These are phyloP conservation scores for Mucor mucedo DNA, from an alignment of 371 early-diverging fungal genomes.

Conservation along the genomic window DNA sequence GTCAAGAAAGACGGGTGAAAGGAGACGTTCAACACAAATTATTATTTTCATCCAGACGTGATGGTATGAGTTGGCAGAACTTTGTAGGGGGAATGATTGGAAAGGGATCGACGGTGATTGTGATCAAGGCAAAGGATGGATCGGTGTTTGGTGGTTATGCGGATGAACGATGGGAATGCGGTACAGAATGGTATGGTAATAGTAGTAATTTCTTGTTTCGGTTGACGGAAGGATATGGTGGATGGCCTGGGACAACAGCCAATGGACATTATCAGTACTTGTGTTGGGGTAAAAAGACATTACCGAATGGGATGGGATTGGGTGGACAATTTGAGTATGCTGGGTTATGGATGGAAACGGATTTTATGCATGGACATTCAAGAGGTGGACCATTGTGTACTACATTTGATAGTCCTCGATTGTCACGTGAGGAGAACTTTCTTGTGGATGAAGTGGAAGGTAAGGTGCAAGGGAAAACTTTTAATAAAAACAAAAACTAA, in stretches of 20 bases:
- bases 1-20: slow-evolving; percentile 12
- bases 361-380: slow-evolving; percentile 77
- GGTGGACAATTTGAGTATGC: slow-evolving; percentile 87
- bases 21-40: slow-evolving; percentile 34
- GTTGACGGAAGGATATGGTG: slow-evolving; percentile 1
- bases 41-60: slow-evolving; percentile 59
- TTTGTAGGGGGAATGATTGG: slow-evolving; percentile 53
- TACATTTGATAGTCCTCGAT: slow-evolving; percentile 68
- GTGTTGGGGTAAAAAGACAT: slow-evolving; percentile 80
- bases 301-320: slow-evolving; percentile 86
- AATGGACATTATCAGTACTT: slow-evolving; percentile 86
- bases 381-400: slow-evolving; percentile 72
- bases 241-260: slow-evolving; percentile 37
- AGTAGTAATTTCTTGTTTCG: slow-evolving; percentile 70
- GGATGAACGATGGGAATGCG: slow-evolving; percentile 57
- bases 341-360: slow-evolving; percentile 79
- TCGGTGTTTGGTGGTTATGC: slow-evolving; percentile 79
- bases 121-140: slow-evolving; percentile 56
- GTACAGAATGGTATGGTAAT: slow-evolving; percentile 79
- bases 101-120: slow-evolving; percentile 55
- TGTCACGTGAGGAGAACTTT: slow-evolving; percentile 66
- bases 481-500: too few species aligned
- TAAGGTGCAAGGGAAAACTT: too few species aligned
- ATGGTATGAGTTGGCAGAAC: slow-evolving; percentile 72
- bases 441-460: slow-evolving; percentile 76